Evolutionary conservation across 768 basidiomycete species (phyloP), one percentile per base, ranked within the genome.

Genomic region (Lentinula sp.): DNA sequence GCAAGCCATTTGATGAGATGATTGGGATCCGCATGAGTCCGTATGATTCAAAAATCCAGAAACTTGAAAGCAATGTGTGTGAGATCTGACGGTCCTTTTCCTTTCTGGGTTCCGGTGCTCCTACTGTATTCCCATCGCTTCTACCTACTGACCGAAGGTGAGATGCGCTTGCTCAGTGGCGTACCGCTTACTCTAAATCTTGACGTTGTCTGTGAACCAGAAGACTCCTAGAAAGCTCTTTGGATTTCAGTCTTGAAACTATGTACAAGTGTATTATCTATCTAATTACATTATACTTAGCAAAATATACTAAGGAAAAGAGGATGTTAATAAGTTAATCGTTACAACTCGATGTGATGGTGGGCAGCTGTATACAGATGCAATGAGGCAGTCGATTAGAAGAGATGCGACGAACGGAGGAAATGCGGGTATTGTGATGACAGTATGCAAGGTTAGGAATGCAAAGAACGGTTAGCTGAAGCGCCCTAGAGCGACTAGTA

Each of bases 371-470:
- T 57, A 57, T 65, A 65, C 46, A 60, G 41, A 66, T 64, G 63
- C 63, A 55, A 74, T 68, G 67, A 71, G 64, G 58, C 56, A 66
- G 67, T 67, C 51, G 65, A 63, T 70, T 71, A 58, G 42, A 58
- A 58, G 54, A 54, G 42, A 23, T 32, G 18, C 32, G 48, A 35
- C 35, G 46, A 33, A 33, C 9, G 28, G 36, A 20, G 16, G 46
- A 41, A 20, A 48, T 48, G 46, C 46, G 46, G 46, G 46, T 48
- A 48, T 48, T 20, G 46, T 20, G 18, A 32, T 28, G 42, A 33
- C 28, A 36, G 39, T 20, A 52, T 41, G 60, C 28, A 46, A 42
- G 46, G 43, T 52, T 39, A 9, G 13, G 8, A 48, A 48, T 48
- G 46, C 46, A 48, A 35, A 18, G 12, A 16, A 55, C 36, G 35